Conservation (phyloP, 345 rosid genomes). For the Citrus mangshanensis region DNA sequence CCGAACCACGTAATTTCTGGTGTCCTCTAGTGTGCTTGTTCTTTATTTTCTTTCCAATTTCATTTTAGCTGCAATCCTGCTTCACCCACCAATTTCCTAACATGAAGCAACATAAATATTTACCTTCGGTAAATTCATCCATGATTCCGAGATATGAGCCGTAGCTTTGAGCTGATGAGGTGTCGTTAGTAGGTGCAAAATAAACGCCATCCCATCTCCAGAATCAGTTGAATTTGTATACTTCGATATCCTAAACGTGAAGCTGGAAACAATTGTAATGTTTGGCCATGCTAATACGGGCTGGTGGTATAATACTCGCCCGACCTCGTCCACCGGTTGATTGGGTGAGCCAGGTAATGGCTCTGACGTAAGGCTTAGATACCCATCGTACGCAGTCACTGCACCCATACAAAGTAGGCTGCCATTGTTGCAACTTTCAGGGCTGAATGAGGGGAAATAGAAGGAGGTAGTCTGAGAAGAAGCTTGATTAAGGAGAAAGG, state of each 20-base stretch:
- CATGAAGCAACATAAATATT: neutral
- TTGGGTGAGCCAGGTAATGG: neutral
- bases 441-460: neutral
- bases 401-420: conserved; percentile 32
- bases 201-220: neutral
- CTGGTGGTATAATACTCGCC: neutral
- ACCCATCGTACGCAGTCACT: conserved; percentile 9
- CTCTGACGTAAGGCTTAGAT: conserved; percentile 29
- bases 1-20: no score
- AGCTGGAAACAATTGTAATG: neutral
- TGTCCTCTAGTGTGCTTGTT: no score
- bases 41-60: no score
- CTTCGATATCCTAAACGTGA: neutral
- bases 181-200: neutral
- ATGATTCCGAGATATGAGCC: neutral
- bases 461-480: no score
- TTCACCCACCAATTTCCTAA: no score
- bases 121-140: neutral
- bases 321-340: neutral
- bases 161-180: neutral
- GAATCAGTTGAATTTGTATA: neutral
- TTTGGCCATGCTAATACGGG: neutral
- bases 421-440: conserved; percentile 18
- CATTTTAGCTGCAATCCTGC: no score
- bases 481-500: no score